Evolutionary conservation across 345 rosid genomes (phyloP).

Genomic region (Carallia brachiata): DNA sequence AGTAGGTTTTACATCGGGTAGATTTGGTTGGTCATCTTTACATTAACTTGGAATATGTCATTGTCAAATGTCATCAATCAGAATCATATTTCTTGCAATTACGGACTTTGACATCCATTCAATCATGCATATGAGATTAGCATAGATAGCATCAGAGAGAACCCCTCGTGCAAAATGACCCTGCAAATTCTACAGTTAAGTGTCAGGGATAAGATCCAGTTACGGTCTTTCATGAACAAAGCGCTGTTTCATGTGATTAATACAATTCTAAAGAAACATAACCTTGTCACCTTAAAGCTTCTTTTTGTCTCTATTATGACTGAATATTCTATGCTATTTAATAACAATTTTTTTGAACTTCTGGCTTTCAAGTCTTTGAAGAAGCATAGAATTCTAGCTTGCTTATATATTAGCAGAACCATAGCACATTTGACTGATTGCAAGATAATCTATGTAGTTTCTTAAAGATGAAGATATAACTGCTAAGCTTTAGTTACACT

Average conservation of each 20-base stretch:
- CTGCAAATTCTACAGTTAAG: too few species aligned
- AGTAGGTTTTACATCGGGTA: too few species aligned
- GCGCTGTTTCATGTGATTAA: not conserved
- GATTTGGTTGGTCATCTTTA: not conserved
- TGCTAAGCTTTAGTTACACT: too few species aligned
- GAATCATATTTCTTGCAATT: not conserved
- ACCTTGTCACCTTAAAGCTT: not conserved
- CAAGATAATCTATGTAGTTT: too few species aligned
- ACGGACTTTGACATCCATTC: not conserved
- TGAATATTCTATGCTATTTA: not conserved
- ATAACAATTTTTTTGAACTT: not conserved
- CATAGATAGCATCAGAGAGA: too few species aligned
- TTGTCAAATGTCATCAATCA: not conserved
- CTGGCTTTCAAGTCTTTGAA: not conserved
- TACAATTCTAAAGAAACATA: not conserved
- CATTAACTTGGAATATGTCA: not conserved
- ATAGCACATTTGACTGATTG: too few species aligned
- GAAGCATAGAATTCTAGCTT: too few species aligned
- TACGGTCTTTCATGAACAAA: not conserved
- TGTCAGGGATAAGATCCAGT: too few species aligned
- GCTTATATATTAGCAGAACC: too few species aligned
- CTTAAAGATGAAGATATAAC: too few species aligned
- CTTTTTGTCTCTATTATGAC: not conserved
- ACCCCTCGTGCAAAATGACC: too few species aligned
- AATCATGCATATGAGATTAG: too few species aligned